Base-by-base conservation (phyloP, 2,329 filamentous ascomycete species). In the Colletotrichum sp. region DNA sequence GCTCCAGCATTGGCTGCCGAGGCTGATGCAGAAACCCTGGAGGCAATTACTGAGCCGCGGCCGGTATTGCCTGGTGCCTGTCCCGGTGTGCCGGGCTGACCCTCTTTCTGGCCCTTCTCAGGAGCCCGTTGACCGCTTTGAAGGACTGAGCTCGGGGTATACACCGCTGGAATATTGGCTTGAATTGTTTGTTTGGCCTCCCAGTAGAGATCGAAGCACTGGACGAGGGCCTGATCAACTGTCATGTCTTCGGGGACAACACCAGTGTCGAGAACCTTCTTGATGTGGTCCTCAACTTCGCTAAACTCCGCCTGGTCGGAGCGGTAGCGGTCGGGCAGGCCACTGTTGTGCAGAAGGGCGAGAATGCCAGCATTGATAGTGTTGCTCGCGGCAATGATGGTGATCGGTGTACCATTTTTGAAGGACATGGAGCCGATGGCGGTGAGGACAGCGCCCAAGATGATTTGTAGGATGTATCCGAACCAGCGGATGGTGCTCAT, bases 281-380 rank as follows among this genome's bases (percentile, higher is more conserved):
- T 88, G 78, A 91, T 84, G 77, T 87, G 84, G 73, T 90, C 87
- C 77, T 90, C 88, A 32, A 90, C 82, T 52, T 86, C 84, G 68
- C 84, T 83, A 78, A 89, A 90, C 78, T 90, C 87, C 32, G 85
- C 84, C 77, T 85, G 86, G 78, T 90, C 85, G 66, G 85, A 86
- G 32, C 88, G 84, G 77, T 90, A 90, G 9, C 88, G 82, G 75
- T 90, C 87, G 4, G 89, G 89, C 21, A 91, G 79, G 2, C 89
- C 89, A 74, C 88, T 90, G 79, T 90, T 90, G 80, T 90, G 88
- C 73, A 91, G 78, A 18, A 90, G 82, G 4, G 88, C 89, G 6
- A 91, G 83, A 8, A 90, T 78, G 3, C 89, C 89, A 9, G 89
- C 87, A 55, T 86, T 83, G 70, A 89, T 80, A 1, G 89, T 91